Conservation (phyloP, 1,139 yeast genomes). For the Lodderomyces theae region DNA sequence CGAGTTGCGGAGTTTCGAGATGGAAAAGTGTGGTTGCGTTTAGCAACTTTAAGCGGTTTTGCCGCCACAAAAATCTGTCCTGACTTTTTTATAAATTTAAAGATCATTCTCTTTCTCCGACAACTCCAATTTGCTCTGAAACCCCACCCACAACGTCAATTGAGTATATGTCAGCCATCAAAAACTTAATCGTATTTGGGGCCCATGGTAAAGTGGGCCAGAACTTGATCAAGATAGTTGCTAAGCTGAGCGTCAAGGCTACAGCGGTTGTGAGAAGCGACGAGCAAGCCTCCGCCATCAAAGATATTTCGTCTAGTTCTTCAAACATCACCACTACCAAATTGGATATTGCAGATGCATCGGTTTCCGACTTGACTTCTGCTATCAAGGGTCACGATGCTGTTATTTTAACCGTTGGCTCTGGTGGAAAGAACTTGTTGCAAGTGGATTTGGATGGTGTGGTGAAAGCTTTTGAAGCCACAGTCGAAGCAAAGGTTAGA, state of each 20-base stretch:
- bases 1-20: no score
- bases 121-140: no score
- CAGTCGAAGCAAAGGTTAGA: conserved; percentile 41
- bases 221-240: conserved; percentile 27
- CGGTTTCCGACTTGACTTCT: conserved; percentile 31
- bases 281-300: conserved; percentile 44
- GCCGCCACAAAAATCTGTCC: no score
- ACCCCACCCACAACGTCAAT: no score
- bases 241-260: conserved; percentile 25
- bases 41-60: no score
- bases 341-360: conserved; percentile 36
- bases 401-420: conserved; percentile 63
- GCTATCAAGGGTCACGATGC: conserved; percentile 51
- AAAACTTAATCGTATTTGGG: conserved; percentile 42
- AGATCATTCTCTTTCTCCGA: no score
- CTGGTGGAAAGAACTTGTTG: conserved; percentile 55
- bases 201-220: conserved; percentile 64
- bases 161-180: conserved; percentile 2
- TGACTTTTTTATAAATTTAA: no score
- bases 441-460: conserved; percentile 64
- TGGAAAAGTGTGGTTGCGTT: no score
- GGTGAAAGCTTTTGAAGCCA: conserved; percentile 56
- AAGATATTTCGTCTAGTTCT: conserved; percentile 24
- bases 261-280: no score
- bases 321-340: conserved; percentile 35